Evolutionary conservation across 371 early-diverging fungal species (phyloP).

Genomic region (Smittium culicis): DNA sequence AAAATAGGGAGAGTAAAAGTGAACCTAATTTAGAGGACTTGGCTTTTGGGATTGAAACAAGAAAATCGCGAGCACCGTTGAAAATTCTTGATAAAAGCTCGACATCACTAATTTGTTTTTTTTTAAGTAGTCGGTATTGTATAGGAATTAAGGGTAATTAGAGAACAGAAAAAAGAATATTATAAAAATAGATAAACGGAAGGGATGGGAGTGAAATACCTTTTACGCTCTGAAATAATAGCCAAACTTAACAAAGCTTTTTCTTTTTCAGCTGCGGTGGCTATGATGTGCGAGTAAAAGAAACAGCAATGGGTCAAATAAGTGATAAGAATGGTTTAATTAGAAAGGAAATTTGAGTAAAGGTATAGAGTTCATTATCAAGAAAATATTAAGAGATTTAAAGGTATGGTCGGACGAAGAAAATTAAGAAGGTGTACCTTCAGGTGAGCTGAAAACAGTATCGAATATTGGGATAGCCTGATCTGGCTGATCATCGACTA

Average conservation of each 20-base stretch:
- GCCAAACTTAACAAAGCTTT: slow-evolving; percentile 25
- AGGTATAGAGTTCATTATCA: background rate
- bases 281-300: background rate
- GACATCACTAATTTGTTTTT: slow-evolving; percentile 47
- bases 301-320: background rate
- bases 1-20: background rate
- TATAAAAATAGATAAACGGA: background rate
- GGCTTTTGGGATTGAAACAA: slow-evolving; percentile 78
- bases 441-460: background rate
- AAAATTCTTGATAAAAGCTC: slow-evolving; percentile 66
- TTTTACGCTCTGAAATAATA: slow-evolving; percentile 22
- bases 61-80: slow-evolving; percentile 59
- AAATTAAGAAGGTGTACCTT: background rate
- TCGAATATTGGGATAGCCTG: slow-evolving; percentile 6
- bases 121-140: too few relatives aligned
- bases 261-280: slow-evolving; percentile 22
- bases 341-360: background rate
- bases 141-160: too few relatives aligned
- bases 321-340: too few relatives aligned
- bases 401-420: too few relatives aligned
- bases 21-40: slow-evolving; percentile 77
- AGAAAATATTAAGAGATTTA: background rate
- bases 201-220: background rate
- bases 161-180: too few relatives aligned
- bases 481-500: background rate